These are phyloP conservation scores for Elongisporangium undulatum DNA, from an alignment of 352 stramenopile species.

Conservation along the genomic window DNA sequence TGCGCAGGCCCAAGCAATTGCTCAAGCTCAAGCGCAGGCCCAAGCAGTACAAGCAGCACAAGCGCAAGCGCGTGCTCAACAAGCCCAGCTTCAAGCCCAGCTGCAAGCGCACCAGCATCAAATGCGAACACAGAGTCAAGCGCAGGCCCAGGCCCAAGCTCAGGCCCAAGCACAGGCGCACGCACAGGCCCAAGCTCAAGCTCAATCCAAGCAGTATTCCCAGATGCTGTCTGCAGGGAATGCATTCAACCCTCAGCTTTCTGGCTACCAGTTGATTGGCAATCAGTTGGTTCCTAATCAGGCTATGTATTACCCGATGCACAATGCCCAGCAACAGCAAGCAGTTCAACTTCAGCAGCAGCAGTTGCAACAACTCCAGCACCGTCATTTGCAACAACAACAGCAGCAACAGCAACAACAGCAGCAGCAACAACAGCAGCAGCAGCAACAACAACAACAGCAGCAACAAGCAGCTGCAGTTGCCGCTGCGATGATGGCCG, in stretches of 20 bases:
- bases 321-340: constrained; percentile 30
- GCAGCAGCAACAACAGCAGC: constrained; percentile 39
- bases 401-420: constrained; percentile 28
- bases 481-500: constrained; percentile 20
- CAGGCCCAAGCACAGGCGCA: constrained; percentile 20
- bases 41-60: constrained; percentile 20
- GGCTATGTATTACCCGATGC: constrained; percentile 54
- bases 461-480: constrained; percentile 35
- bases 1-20: constrained; percentile 45
- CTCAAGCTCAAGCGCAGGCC: constrained; percentile 28
- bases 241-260: constrained; percentile 40
- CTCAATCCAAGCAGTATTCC: constrained; percentile 64
- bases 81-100: constrained; percentile 47
- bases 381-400: constrained; percentile 19
- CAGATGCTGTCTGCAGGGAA: constrained; percentile 35
- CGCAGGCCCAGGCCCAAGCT: constrained; percentile 19
- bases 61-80: constrained; percentile 32
- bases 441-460: constrained; percentile 46
- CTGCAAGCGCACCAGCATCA: constrained; percentile 28
- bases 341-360: constrained; percentile 34
- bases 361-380: constrained; percentile 22
- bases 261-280: constrained; percentile 58
- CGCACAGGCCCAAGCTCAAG: constrained; percentile 25
- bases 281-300: constrained; percentile 62
- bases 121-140: constrained; percentile 16